Evolutionary conservation across 208 protist species (phyloP), one percentile per base, ranked within the genome.

Genomic region (Wallacemonas sp.): DNA sequence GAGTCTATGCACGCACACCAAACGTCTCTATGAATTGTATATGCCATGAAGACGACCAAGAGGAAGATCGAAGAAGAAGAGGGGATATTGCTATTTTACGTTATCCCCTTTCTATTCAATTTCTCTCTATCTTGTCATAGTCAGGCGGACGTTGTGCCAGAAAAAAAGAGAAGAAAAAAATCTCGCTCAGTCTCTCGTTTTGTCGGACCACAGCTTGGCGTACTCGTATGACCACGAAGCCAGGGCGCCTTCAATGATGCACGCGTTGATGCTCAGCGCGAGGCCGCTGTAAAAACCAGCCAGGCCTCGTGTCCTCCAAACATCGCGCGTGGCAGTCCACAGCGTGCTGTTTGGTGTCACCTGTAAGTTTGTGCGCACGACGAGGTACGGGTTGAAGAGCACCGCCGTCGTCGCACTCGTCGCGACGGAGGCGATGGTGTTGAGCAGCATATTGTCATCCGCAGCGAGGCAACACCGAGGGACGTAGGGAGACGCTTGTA

Each of bases 201-300:
- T 65, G 62, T 94, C 88, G 0, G 88, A 55, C 84, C 84, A 94
- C 44, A 94, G 65, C 69, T 91, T 92, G 41, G 89, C 89, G 65
- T 90, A 95, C 70, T 95, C 89, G 79, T 95, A 95, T 19, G 80
- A 86, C 24, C 77, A 86, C 0, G 86, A 92, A 14, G 89, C 82
- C 47, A 92, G 73, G 26, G 75, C 76, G 11, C 89, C 89, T 39
- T 95, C 89, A 44, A 92, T 55, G 24, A 91, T 69, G 55, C 84
- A 92, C 30, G 89, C 73, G 41, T 70, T 75, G 26, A 92, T 73
- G 47, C 76, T 95, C 24, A 95, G 77, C 34, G 66, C 58, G 26
- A 91, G 47, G 0, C 89, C 89, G 31, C 77, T 80, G 68, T 84
- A 95, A 66, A 95, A 95, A 15, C 78, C 89, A 9, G 53, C 53